Evolutionary conservation across 345 rosid genomes (phyloP), one percentile per base, ranked within the genome.

Genomic region (Excoecaria agallocha): DNA sequence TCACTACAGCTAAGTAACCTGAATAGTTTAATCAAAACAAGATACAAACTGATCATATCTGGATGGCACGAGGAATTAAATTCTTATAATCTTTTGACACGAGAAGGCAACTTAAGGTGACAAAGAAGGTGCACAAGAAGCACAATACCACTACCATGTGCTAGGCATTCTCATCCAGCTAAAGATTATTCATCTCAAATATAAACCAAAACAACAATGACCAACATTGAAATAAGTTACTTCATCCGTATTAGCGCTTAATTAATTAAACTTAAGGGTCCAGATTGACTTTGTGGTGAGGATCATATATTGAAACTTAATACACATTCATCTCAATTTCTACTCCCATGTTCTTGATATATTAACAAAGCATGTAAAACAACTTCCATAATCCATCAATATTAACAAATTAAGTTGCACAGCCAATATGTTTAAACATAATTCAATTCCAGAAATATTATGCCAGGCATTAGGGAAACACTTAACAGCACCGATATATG

Each of bases 31-130:
- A 55, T 49, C 12, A 39, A 64, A 51, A 19, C 15, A 55, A 24
- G 48, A 30, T 22, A 5, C 10, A 16, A 24, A 54, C 22, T 59
- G n/a, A 12, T 54, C 12, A 72, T 13, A 25, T 67, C 35, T 57
- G n/a, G 10, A 51, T 52, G 54, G 64, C 35, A 76, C 19, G 59
- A 54, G 51, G 4, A 55, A 65, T 60, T 65, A 41, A 55, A 41
- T 43, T 5, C 9, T 12, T 8, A 58, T 17, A 8, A 19, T 41
- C 13, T 22, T 66, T 48, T 25, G 16, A 66, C 38, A 8, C n/a
- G 12, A 57, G 51, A 41, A 1, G 16, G 19, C 19, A 17, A 35
- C 1, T 6, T 25, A 62, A 71, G 10, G 43, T 20, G 20, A 20
- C 5, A 46, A n/a, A 17, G 20, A 12, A 39, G 13, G 25, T 54